These are phyloP conservation scores for Acmispon strigosus DNA, from an alignment of 306 rosid genomes.

Conservation along the genomic window DNA sequence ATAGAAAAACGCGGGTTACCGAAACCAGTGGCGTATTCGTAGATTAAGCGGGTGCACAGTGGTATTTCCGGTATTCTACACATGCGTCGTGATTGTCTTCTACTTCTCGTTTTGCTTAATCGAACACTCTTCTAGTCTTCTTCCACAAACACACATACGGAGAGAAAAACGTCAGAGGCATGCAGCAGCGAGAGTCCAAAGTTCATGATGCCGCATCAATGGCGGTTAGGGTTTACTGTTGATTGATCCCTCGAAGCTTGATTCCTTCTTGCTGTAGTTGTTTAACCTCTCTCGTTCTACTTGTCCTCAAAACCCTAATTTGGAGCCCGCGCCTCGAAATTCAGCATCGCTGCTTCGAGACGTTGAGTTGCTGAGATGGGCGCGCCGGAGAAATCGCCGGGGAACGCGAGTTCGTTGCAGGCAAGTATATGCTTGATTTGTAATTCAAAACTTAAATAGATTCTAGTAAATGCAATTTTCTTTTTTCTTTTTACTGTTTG, in stretches of 20 bases:
- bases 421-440: constrained; percentile 33
- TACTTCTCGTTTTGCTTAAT: constrained; percentile 23
- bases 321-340: constrained; percentile 5
- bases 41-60: no score
- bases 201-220: constrained; percentile 37
- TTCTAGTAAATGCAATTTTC: not conserved
- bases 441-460: constrained; percentile 34
- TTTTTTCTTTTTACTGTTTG: not conserved
- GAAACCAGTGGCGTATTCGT: no score
- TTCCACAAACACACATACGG: no score
- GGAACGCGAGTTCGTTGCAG: constrained; percentile 77
- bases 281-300: constrained; percentile 10
- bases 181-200: constrained; percentile 10
- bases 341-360: constrained; percentile 12
- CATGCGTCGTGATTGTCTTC: constrained; percentile 26
- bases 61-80: no score
- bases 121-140: constrained; percentile 19
- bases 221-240: constrained; percentile 81
- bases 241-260: constrained; percentile 33
- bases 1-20: no score
- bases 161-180: constrained; percentile 19
- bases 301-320: constrained; percentile 59
- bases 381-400: constrained; percentile 75
- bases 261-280: constrained; percentile 21
- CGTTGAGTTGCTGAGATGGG: constrained; percentile 54